phyloP scores from a whole-genome alignment of 78 protist species.

The Dictyostelium discoideum region DNA sequence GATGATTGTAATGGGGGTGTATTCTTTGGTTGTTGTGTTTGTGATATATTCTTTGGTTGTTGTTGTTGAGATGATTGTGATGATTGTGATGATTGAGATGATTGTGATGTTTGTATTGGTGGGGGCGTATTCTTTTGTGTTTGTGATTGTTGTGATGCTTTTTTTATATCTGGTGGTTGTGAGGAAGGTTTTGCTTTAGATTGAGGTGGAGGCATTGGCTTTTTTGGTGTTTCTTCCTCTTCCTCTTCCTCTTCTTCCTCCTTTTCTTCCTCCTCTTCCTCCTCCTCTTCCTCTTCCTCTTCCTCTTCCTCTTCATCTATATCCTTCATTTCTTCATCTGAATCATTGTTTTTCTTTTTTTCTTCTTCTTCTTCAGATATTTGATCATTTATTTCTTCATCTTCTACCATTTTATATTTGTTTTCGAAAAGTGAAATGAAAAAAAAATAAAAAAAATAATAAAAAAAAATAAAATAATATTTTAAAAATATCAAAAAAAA shows the following conservation, averaged over 20 bases:
- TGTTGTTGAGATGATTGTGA: neutral
- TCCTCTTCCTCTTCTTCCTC: slow-evolving; percentile 6
- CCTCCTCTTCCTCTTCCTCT: neutral
- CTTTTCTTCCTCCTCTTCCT: neutral
- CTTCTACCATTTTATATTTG: neutral
- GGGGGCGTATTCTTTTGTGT: neutral
- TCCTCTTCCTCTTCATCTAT: slow-evolving; percentile 3
- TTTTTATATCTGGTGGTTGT: neutral
- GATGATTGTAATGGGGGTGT: no score
- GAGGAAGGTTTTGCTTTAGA: neutral
- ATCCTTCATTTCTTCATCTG: slow-evolving; percentile 1
- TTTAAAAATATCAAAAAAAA: neutral
- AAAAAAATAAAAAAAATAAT: neutral
- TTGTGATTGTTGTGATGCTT: neutral
- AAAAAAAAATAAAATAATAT: neutral
- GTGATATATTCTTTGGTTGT: neutral
- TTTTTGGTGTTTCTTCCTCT: neutral
- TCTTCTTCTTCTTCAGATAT: neutral
- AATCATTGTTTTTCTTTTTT: neutral
- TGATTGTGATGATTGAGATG: neutral
- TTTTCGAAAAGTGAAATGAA: neutral
- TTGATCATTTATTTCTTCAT: neutral
- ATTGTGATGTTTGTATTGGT: neutral
- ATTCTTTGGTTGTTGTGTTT: neutral
- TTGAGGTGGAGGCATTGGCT: neutral